A percentile compares a stretch with the other conserved stretches of the same genome.
Conservation (phyloP, 805 yeast species). For the Grigorovia humatica region DNA sequence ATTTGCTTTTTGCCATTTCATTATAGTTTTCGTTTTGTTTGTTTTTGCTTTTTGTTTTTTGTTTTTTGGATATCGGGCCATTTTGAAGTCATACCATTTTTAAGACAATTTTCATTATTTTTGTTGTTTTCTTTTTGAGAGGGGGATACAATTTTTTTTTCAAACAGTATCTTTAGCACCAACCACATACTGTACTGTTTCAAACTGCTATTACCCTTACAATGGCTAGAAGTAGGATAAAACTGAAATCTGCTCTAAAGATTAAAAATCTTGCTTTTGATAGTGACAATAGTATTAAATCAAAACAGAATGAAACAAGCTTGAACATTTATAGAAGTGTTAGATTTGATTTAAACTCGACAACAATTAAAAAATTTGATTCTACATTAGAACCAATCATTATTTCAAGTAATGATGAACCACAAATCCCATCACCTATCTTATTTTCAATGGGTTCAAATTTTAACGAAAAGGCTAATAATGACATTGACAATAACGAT, state of each 20-base stretch:
- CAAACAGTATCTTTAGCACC: not conserved
- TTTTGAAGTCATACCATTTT: not conserved
- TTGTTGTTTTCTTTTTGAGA: not conserved
- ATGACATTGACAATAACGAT: conserved; percentile 3
- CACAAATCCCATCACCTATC: conserved; percentile 25
- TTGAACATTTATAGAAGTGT: conserved; percentile 36
- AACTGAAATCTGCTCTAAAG: not conserved
- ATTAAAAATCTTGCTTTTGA: not conserved
- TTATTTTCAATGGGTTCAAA: conserved; percentile 5
- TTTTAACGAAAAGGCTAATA: not conserved
- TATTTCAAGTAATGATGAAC: conserved; percentile 39
- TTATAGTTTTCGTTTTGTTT: no score
- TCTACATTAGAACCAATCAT: conserved; percentile 51
- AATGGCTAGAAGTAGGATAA: not conserved
- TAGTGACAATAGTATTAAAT: not conserved
- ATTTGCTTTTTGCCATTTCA: no score
- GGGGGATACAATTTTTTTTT: not conserved
- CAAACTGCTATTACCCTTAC: not conserved
- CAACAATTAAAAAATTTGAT: conserved; percentile 55
- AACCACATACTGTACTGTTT: no score
- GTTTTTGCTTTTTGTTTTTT: not conserved
- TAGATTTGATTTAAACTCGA: conserved; percentile 50
- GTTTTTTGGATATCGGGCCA: not conserved
- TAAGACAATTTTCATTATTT: not conserved
- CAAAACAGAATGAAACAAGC: not conserved